phyloP scores from a whole-genome alignment of 352 stramenopile species.

The Elongisporangium undulatum region DNA sequence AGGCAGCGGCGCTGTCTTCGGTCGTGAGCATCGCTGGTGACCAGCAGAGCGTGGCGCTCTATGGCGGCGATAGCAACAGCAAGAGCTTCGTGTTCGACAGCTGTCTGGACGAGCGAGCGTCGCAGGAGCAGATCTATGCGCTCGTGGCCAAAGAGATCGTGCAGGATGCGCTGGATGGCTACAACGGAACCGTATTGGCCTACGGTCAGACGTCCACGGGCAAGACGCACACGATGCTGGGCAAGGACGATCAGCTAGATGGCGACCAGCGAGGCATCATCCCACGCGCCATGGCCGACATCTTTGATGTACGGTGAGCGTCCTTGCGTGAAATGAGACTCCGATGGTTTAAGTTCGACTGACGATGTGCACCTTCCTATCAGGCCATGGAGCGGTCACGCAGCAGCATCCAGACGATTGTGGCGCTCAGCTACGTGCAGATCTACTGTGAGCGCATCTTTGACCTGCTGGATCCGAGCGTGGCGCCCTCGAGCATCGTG shows the following conservation, averaged over 20 bases:
- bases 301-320: slow-evolving; percentile 36
- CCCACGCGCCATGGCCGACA: slow-evolving; percentile 51
- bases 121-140: slow-evolving; percentile 50
- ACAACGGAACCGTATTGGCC: slow-evolving; percentile 63
- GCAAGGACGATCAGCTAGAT: slow-evolving; percentile 24
- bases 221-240: slow-evolving; percentile 75
- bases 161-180: slow-evolving; percentile 56
- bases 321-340: neutral
- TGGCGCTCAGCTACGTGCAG: slow-evolving; percentile 71
- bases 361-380: neutral
- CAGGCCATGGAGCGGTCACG: slow-evolving; percentile 21
- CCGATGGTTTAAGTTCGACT: neutral
- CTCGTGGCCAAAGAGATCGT: slow-evolving; percentile 47
- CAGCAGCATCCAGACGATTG: slow-evolving; percentile 27
- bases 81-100: slow-evolving; percentile 63
- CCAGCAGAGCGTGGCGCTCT: neutral
- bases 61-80: neutral
- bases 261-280: slow-evolving; percentile 47
- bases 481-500: slow-evolving; percentile 33
- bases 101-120: slow-evolving; percentile 28
- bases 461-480: slow-evolving; percentile 52
- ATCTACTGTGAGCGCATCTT: slow-evolving; percentile 83
- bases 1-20: neutral
- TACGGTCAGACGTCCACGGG: slow-evolving; percentile 64
- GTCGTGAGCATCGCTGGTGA: slow-evolving; percentile 5